Evolutionary conservation across 1,284 basidiomycete genomes (phyloP).

Genomic region (Phellopilus nigrolimitatus): DNA sequence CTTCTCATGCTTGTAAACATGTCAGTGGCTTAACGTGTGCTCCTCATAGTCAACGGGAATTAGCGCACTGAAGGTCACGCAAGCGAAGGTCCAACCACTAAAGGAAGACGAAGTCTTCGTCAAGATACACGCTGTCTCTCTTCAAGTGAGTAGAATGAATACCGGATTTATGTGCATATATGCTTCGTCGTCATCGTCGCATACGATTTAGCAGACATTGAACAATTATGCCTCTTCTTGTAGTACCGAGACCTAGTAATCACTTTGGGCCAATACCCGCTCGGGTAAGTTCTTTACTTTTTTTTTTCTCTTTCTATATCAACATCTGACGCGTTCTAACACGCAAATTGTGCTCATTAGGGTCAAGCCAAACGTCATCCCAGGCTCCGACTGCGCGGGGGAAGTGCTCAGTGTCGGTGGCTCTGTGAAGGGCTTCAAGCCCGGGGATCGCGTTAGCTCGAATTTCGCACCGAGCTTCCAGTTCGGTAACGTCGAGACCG

Average conservation of each 20-base stretch:
- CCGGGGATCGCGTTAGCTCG: slow-evolving; percentile 52
- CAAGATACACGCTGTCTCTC: slow-evolving; percentile 47
- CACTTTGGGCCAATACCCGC: slow-evolving; percentile 32
- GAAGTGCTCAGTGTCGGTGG: slow-evolving; percentile 51
- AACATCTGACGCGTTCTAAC: too few species aligned
- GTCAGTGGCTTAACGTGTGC: too few species aligned
- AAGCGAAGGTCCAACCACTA: slow-evolving; percentile 31
- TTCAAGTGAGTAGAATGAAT: slow-evolving; percentile 39
- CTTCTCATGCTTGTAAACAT: not conserved
- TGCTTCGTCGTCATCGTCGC: too few species aligned
- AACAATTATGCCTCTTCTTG: not conserved
- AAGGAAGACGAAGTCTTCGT: slow-evolving; percentile 41
- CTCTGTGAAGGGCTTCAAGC: slow-evolving; percentile 45
- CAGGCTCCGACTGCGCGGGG: slow-evolving; percentile 60
- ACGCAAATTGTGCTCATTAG: slow-evolving; percentile 19
- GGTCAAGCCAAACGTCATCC: slow-evolving; percentile 37
- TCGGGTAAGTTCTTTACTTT: slow-evolving; percentile 20
- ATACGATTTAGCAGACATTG: not conserved
- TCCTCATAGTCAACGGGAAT: not conserved
- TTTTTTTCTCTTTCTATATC: too few species aligned
- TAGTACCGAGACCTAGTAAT: slow-evolving; percentile 43
- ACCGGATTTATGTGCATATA: too few species aligned
- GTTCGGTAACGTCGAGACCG: slow-evolving; percentile 34
- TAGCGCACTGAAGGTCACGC: slow-evolving; percentile 29
- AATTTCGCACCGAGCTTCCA: slow-evolving; percentile 41